Conservation (phyloP, 805 yeast species). For the Candida railenensis region DNA sequence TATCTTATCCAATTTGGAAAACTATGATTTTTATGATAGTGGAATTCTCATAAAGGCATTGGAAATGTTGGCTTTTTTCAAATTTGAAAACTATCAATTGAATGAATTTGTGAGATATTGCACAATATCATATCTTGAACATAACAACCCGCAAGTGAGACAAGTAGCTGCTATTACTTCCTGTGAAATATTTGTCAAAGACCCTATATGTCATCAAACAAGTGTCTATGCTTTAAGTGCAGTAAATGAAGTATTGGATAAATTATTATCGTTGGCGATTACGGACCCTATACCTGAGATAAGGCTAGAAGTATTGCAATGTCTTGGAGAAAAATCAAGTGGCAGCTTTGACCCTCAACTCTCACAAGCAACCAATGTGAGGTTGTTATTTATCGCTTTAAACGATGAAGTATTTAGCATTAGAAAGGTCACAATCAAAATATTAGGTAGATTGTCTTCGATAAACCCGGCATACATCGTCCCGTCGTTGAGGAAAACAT, state of each 20-base stretch:
- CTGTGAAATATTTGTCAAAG: conserved; percentile 69
- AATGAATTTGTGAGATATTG: conserved; percentile 87
- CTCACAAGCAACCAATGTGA: conserved; percentile 89
- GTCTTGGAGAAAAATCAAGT: conserved; percentile 49
- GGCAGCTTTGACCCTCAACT: conserved; percentile 84
- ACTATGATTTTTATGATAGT: conserved; percentile 37
- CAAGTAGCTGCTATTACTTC: conserved; percentile 84
- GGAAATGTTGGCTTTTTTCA: conserved; percentile 70
- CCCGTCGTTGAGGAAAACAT: conserved; percentile 83
- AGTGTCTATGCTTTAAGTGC: conserved; percentile 79
- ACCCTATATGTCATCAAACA: conserved; percentile 80
- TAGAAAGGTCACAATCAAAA: conserved; percentile 70
- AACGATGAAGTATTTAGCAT: conserved; percentile 89
- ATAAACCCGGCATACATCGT: conserved; percentile 95
- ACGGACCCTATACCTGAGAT: conserved; percentile 89
- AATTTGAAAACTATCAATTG: conserved; percentile 71
- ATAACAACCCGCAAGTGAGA: conserved; percentile 74
- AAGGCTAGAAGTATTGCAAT: conserved; percentile 71
- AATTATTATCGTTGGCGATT: conserved; percentile 75
- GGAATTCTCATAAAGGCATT: conserved; percentile 72
- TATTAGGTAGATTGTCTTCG: conserved; percentile 80
- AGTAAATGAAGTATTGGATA: conserved; percentile 81
- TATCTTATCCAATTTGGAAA: conserved; percentile 28
- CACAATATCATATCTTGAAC: conserved; percentile 80
- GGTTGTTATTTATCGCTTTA: conserved; percentile 79